phyloP scores from a whole-genome alignment of 495 filamentous ascomycete species.

The Margaritispora aquatica region DNA sequence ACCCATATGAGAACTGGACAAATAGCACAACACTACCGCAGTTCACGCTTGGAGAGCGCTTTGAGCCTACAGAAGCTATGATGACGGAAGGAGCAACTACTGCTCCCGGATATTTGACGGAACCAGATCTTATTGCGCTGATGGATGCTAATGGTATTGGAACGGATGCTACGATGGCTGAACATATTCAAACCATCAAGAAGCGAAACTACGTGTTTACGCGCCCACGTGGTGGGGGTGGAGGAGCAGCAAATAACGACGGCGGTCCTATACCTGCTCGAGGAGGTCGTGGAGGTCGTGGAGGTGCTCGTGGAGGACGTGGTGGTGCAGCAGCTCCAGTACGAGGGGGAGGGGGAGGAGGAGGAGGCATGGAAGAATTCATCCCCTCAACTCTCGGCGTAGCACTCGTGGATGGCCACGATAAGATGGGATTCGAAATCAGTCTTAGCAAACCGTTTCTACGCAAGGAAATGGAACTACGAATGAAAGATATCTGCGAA shows the following conservation, averaged over 20 bases:
- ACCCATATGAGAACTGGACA: constrained; percentile 92
- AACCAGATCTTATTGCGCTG: constrained; percentile 92
- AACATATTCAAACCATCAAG: constrained; percentile 95
- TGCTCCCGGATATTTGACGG: constrained; percentile 81
- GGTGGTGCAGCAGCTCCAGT: constrained; percentile 24
- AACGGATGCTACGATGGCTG: constrained; percentile 97
- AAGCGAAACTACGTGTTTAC: constrained; percentile 75
- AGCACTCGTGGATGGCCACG: constrained; percentile 88
- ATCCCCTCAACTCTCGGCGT: constrained; percentile 87
- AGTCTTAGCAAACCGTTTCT: constrained; percentile 95
- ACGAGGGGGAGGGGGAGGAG: constrained; percentile 29
- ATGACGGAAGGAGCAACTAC: constrained; percentile 84
- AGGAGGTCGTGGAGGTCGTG: constrained; percentile 40
- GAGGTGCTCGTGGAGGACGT: constrained; percentile 51
- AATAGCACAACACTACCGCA: constrained; percentile 75
- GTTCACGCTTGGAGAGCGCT: constrained; percentile 70
- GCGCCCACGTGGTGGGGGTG: constrained; percentile 41
- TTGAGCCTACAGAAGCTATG: constrained; percentile 83
- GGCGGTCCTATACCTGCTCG: constrained; percentile 24
- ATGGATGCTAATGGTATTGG: constrained; percentile 99
- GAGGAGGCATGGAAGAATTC: constrained; percentile 69
- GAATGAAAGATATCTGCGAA: constrained; percentile 92
- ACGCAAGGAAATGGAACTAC: constrained; percentile 92
- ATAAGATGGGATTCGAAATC: constrained; percentile 82
- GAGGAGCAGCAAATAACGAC: constrained; percentile 27